phyloP scores from a whole-genome alignment of 768 basidiomycete genomes.

The Cystobasidium onofrii region DNA sequence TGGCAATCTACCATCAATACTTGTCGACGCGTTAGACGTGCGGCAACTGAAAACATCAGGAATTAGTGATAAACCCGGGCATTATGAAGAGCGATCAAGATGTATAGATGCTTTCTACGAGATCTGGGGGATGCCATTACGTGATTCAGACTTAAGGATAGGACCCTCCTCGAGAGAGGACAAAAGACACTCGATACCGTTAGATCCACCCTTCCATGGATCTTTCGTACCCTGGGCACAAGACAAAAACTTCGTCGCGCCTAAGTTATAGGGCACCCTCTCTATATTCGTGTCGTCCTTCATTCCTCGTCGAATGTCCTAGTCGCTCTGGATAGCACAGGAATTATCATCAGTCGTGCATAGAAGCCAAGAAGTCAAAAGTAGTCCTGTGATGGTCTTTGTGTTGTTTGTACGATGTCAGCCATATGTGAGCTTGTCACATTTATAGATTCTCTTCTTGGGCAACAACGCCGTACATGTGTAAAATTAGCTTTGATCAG shows the following conservation, averaged over 20 bases:
- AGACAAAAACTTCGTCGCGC: slow-evolving; percentile 9
- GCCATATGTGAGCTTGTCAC: no score
- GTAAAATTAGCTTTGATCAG: no score
- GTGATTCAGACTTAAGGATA: background rate
- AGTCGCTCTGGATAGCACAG: no score
- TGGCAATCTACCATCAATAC: slow-evolving; percentile 6
- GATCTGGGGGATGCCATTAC: slow-evolving; percentile 27
- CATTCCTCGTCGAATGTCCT: no score
- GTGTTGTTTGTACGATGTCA: no score
- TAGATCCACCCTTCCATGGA: slow-evolving; percentile 11
- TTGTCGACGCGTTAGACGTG: slow-evolving; percentile 19
- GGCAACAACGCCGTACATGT: no score
- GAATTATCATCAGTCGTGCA: no score
- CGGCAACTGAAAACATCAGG: slow-evolving; percentile 17
- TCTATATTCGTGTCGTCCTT: no score
- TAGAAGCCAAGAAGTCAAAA: no score
- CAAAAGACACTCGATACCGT: background rate
- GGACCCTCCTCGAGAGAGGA: slow-evolving; percentile 6
- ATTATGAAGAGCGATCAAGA: slow-evolving; percentile 1
- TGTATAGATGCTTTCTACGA: slow-evolving; percentile 11
- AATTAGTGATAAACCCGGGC: slow-evolving; percentile 14
- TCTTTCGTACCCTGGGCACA: slow-evolving; percentile 5
- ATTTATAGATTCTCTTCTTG: no score
- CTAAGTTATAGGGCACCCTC: background rate
- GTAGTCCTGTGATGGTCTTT: no score